Percentiles rank a stretch among this genome's conserved stretches.
Evolutionary conservation across 768 basidiomycete genomes (phyloP).

Genomic region (Phaffia tasmanica): DNA sequence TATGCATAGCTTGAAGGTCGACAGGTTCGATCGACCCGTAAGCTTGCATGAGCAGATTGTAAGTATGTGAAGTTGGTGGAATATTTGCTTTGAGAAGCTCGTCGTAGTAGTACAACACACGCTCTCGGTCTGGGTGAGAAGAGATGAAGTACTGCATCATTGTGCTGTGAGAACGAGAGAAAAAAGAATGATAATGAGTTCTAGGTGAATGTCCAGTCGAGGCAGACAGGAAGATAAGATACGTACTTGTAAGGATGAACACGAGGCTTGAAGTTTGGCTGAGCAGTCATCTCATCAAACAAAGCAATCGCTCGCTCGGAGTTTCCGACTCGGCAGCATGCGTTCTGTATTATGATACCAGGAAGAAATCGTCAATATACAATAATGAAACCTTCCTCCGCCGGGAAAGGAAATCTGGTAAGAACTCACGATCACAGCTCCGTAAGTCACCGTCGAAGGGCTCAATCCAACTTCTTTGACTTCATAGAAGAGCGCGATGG

Average conservation of each 20-base stretch:
- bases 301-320: slow-evolving; percentile 63
- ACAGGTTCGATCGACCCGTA: slow-evolving; percentile 78
- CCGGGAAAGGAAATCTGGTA: no score
- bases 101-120: slow-evolving; percentile 64
- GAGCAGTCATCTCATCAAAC: slow-evolving; percentile 70
- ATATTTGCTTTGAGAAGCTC: slow-evolving; percentile 53
- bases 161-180: slow-evolving; percentile 29
- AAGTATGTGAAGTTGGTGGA: slow-evolving; percentile 76
- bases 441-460: slow-evolving; percentile 83
- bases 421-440: slow-evolving; percentile 59
- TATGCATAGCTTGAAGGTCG: slow-evolving; percentile 59
- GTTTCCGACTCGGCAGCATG: slow-evolving; percentile 89
- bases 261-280: slow-evolving; percentile 67
- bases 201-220: neutral
- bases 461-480: slow-evolving; percentile 59
- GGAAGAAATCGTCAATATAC: neutral
- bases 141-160: slow-evolving; percentile 96
- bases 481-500: slow-evolving; percentile 66
- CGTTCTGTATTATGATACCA: slow-evolving; percentile 41
- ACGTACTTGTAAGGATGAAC: slow-evolving; percentile 80
- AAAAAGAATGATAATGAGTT: neutral
- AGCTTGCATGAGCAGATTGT: slow-evolving; percentile 87
- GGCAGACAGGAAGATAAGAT: neutral
- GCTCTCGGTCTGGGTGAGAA: slow-evolving; percentile 73
- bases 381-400: neutral